Base-by-base conservation (phyloP, 495 filamentous ascomycete species). In the Astrocystis sublimbata region DNA sequence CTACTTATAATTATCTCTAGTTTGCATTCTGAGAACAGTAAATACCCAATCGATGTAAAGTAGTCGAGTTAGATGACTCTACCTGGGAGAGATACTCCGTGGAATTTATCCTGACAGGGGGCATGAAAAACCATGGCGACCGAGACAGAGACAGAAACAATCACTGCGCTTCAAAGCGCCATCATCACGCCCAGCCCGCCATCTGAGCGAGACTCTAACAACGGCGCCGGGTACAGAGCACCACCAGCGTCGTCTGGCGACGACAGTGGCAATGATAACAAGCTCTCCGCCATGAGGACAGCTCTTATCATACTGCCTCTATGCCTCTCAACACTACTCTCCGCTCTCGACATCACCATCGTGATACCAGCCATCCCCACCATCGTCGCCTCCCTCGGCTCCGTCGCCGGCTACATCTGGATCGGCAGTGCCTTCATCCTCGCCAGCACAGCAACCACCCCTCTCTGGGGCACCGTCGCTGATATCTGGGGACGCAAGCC, bases 401-500 rank as follows among this genome's bases (percentile, higher is more conserved):
- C 84, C 7, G 78, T 78, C 6, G 69, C 81, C 3, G 85, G 85
- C 12, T 87, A 86, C 69, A 77, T 79, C 15, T 88, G 86, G 86
- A 85, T 89, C 52, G 86, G 86, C 9, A 81, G 77, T 38, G 84
- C 87, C 17, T 90, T 86, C 66, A 58, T 79, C 8, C 65, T 78
- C 5, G 62, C 70, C 8, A 64, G 62, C 28, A 68, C 74, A 35
- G 74, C 71, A 51, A 65, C 70, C 45, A 46, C 70, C 8, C 73
- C 73, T 8, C 67, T 74, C 45, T 79, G 76, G 75, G 70, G 73
- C 23, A 72, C 74, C 49, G 63, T 79, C 8, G 69, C 67, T 26
- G 89, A 92, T 65, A 90, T 92, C 56, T 92, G 83, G 77, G 90
- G 90, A 1, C 80, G 90, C 23, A 93, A 92, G 67, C 82, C 80